These are phyloP conservation scores for Caulochytrium protostelioides DNA, from an alignment of 371 early-diverging fungal genomes.

Conservation along the genomic window DNA sequence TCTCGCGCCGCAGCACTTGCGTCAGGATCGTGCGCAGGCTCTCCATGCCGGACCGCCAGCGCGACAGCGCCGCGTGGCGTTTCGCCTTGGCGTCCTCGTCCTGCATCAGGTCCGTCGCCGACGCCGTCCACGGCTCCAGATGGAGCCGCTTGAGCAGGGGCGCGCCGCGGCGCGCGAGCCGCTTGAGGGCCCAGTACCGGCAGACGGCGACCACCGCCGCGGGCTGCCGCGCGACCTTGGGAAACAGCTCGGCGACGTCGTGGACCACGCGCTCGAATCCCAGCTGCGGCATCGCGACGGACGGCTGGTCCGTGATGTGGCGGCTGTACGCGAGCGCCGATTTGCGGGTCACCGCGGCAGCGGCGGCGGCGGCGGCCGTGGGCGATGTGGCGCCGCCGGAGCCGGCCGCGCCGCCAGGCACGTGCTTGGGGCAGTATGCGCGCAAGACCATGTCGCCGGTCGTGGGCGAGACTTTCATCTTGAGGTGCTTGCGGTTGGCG, in stretches of 20 bases:
- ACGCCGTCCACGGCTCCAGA: slow-evolving; percentile 87
- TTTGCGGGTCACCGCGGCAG: slow-evolving; percentile 44
- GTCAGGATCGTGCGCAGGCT: slow-evolving; percentile 8
- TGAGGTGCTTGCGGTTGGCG: slow-evolving; percentile 61
- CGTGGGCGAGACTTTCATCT: slow-evolving; percentile 53
- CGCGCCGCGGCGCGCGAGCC: slow-evolving; percentile 63
- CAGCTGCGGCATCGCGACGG: slow-evolving; percentile 29
- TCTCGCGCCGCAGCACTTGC: too few species aligned
- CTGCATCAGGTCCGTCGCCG: slow-evolving; percentile 49
- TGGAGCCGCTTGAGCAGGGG: slow-evolving; percentile 84
- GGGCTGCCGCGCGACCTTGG: not conserved
- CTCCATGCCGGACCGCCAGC: slow-evolving; percentile 11
- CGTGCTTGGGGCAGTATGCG: slow-evolving; percentile 60
- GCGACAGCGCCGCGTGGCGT: slow-evolving; percentile 22
- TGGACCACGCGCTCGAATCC: not conserved
- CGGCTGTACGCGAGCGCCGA: slow-evolving; percentile 31
- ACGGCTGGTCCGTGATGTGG: slow-evolving; percentile 3
- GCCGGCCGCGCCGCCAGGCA: not conserved
- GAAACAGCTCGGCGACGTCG: too few species aligned
- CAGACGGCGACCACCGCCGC: slow-evolving; percentile 27
- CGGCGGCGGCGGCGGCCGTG: slow-evolving; percentile 25
- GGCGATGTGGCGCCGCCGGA: not conserved
- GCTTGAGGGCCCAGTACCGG: slow-evolving; percentile 84
- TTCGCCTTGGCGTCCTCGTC: slow-evolving; percentile 52
- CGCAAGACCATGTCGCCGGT: slow-evolving; percentile 29